These are phyloP conservation scores for Fusarium sp. DNA, from an alignment of 2,329 filamentous ascomycete genomes.

Conservation along the genomic window DNA sequence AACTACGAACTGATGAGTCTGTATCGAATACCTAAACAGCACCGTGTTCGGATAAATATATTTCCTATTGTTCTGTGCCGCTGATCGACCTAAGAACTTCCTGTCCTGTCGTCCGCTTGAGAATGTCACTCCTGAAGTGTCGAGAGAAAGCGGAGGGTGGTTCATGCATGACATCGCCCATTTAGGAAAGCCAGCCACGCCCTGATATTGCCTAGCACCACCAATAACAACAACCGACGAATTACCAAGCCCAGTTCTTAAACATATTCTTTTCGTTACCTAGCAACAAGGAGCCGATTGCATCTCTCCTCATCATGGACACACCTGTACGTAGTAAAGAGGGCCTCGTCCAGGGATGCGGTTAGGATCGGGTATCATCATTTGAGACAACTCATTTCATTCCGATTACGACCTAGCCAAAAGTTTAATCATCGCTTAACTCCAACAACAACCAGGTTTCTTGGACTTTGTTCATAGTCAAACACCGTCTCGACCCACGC, in stretches of 20 bases:
- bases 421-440: slow-evolving; percentile 69
- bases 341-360: neutral
- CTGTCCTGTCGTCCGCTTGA: slow-evolving; percentile 16
- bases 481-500: slow-evolving; percentile 96
- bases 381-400: slow-evolving; percentile 15
- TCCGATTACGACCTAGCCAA: slow-evolving; percentile 23
- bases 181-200: slow-evolving; percentile 15
- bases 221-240: slow-evolving; percentile 33
- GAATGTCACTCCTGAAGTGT: slow-evolving; percentile 14
- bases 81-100: slow-evolving; percentile 20
- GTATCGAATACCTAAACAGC: neutral
- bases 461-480: slow-evolving; percentile 84
- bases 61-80: slow-evolving; percentile 1
- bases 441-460: slow-evolving; percentile 93
- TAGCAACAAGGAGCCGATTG: neutral
- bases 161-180: slow-evolving; percentile 45
- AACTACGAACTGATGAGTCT: neutral
- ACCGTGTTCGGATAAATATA: neutral
- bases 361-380: neutral
- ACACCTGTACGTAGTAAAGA: neutral
- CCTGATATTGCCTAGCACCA: slow-evolving; percentile 10
- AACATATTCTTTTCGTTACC: slow-evolving; percentile 13
- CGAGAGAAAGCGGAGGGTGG: slow-evolving; percentile 18
- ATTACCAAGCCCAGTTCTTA: slow-evolving; percentile 15
- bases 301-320: slow-evolving; percentile 7